Conservation (phyloP, 495 filamentous ascomycete species). For the Aspergillus funiculosus region DNA sequence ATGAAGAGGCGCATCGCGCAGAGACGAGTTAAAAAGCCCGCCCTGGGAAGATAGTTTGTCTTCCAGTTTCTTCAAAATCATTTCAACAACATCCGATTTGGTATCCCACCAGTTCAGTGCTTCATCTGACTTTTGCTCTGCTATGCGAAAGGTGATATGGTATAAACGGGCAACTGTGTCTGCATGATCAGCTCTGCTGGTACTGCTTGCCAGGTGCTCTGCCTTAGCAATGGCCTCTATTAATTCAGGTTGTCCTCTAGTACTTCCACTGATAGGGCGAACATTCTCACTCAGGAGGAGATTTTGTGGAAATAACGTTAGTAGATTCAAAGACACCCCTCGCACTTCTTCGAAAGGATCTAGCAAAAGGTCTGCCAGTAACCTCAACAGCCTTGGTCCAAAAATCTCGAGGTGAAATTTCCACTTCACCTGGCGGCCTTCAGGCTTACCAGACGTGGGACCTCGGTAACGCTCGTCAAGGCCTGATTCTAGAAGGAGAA, state of each 20-base stretch:
- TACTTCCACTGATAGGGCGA: conserved; percentile 1
- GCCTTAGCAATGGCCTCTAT: conserved; percentile 32
- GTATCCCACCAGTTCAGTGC: conserved; percentile 31
- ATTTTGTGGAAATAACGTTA: conserved; percentile 44
- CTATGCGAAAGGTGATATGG: conserved; percentile 46
- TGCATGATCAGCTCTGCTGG: conserved; percentile 77
- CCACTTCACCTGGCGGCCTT: conserved; percentile 38
- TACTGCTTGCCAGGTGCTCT: conserved; percentile 54
- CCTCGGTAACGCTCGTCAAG: conserved; percentile 30
- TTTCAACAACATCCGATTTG: conserved; percentile 40
- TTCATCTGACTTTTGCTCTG: conserved; percentile 10
- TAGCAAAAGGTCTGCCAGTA: conserved; percentile 69
- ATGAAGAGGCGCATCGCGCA: conserved; percentile 62
- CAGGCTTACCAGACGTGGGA: conserved; percentile 11
- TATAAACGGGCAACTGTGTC: conserved; percentile 71
- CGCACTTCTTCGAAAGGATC: conserved; percentile 94
- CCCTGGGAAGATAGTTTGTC: conserved; percentile 50
- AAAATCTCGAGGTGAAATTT: conserved; percentile 52
- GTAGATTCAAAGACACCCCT: conserved; percentile 51
- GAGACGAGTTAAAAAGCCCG: conserved; percentile 52
- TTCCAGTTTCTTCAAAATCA: conserved; percentile 47
- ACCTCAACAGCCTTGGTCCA: conserved; percentile 37
- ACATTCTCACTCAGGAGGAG: conserved; percentile 20
- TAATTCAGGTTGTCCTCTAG: conserved; percentile 15
- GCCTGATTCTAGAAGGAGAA: conserved; percentile 54